These are phyloP conservation scores for Phallus indusiatus DNA, from an alignment of 768 basidiomycete species.

Conservation along the genomic window DNA sequence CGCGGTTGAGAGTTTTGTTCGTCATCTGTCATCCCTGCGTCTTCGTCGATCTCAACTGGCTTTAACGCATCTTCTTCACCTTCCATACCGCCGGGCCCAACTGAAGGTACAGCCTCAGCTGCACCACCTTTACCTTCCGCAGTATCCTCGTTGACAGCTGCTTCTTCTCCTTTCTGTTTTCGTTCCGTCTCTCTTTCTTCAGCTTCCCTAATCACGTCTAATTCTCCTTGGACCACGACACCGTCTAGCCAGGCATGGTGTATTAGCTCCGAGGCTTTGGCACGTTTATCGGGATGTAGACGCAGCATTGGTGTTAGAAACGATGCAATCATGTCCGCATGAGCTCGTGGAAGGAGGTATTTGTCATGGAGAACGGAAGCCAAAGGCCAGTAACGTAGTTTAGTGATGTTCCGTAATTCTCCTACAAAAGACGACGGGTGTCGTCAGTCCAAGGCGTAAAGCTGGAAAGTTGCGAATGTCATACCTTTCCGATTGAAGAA, in stretches of 20 bases:
- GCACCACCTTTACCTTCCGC: conserved; percentile 67
- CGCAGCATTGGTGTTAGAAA: conserved; percentile 89
- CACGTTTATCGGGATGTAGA: conserved; percentile 80
- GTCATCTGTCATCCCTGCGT: conserved; percentile 29
- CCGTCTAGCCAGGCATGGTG: conserved; percentile 85
- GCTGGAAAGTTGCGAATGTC: conserved; percentile 15
- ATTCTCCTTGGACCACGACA: conserved; percentile 80
- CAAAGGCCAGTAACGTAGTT: conserved; percentile 87
- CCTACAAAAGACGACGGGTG: conserved; percentile 26
- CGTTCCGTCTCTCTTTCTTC: conserved; percentile 40
- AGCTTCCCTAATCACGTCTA: conserved; percentile 64
- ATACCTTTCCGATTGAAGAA: conserved; percentile 94
- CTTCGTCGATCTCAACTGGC: conserved; percentile 41
- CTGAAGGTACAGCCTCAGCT: conserved; percentile 85
- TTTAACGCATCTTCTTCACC: conserved; percentile 60
- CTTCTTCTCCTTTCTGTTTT: not conserved
- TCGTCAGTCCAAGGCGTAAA: not conserved
- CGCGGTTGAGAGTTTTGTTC: not conserved
- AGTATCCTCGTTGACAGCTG: conserved; percentile 68
- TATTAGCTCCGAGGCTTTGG: conserved; percentile 76
- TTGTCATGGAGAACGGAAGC: conserved; percentile 82
- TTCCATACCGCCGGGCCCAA: conserved; percentile 54
- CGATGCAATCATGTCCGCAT: conserved; percentile 70
- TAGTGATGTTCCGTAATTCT: conserved; percentile 90
- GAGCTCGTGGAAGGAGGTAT: conserved; percentile 80